These are phyloP conservation scores for Neopestalotiopsis clavispora DNA, from an alignment of 2,329 filamentous ascomycete species.

Conservation along the genomic window DNA sequence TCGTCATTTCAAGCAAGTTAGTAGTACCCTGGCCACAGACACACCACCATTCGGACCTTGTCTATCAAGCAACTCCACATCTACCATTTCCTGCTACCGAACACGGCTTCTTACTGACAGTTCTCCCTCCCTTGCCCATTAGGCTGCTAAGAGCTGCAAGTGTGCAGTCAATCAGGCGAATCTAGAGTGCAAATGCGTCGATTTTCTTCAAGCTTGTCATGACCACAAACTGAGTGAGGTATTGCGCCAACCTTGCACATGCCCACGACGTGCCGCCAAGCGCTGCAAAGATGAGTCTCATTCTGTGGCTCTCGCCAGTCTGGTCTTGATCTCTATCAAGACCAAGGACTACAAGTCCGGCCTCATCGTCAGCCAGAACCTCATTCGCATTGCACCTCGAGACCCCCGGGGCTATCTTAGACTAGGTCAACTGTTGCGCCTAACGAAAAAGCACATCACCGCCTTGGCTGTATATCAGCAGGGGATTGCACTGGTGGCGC, in stretches of 20 bases:
- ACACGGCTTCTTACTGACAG: not conserved
- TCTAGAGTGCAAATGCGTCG: not conserved
- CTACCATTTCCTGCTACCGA: not conserved
- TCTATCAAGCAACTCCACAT: too few species aligned
- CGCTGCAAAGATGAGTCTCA: slow-evolving; percentile 11
- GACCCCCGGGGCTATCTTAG: slow-evolving; percentile 12
- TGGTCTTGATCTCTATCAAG: slow-evolving; percentile 5
- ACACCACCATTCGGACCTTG: too few species aligned
- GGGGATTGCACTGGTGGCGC: slow-evolving; percentile 11
- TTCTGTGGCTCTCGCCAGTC: not conserved
- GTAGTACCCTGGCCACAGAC: too few species aligned
- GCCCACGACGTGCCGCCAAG: not conserved
- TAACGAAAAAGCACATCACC: not conserved
- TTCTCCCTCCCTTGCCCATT: not conserved
- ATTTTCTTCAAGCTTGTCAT: slow-evolving; percentile 4
- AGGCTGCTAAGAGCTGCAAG: slow-evolving; percentile 9
- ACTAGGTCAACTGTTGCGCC: slow-evolving; percentile 7
- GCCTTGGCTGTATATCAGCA: slow-evolving; percentile 13
- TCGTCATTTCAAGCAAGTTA: not conserved
- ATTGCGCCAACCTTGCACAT: slow-evolving; percentile 10
- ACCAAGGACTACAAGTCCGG: not conserved
- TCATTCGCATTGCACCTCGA: slow-evolving; percentile 9
- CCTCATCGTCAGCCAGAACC: slow-evolving; percentile 12
- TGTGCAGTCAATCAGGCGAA: not conserved
- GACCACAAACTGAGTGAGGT: not conserved